These are phyloP conservation scores for Solanum hybrid DNA, from an alignment of 305 asterid species.

Conservation along the genomic window DNA sequence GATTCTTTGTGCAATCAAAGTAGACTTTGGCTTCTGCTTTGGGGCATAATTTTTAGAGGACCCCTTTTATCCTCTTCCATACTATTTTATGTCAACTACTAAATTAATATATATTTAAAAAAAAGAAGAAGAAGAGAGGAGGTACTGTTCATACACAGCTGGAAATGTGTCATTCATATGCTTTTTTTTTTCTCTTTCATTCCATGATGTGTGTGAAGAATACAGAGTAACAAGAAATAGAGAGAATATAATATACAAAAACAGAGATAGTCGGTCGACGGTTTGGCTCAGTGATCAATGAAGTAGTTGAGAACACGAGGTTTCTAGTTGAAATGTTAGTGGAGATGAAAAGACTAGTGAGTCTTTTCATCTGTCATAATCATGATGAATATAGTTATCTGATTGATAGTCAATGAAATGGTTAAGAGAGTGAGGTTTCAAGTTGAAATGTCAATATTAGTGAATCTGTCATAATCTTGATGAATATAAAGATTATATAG, in stretches of 20 bases:
- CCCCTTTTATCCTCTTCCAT: constrained; percentile 13
- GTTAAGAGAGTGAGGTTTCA: background rate
- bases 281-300: background rate
- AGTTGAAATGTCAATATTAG: no score
- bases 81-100: background rate
- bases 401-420: background rate
- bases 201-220: background rate
- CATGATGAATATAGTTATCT: no score
- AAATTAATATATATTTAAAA: background rate
- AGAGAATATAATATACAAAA: background rate
- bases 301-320: background rate
- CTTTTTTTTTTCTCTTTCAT: background rate
- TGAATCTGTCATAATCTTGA: background rate
- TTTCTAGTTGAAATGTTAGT: background rate
- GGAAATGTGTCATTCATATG: background rate
- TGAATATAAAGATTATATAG: no score
- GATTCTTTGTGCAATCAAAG: constrained; percentile 46
- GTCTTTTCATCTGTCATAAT: no score
- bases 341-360: no score
- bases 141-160: background rate
- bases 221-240: background rate
- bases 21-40: constrained; percentile 17
- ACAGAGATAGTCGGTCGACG: background rate
- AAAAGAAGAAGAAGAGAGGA: background rate
- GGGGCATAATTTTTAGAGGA: constrained; percentile 27